phyloP scores from a whole-genome alignment of 345 rosid genomes.

The Populus nigra region DNA sequence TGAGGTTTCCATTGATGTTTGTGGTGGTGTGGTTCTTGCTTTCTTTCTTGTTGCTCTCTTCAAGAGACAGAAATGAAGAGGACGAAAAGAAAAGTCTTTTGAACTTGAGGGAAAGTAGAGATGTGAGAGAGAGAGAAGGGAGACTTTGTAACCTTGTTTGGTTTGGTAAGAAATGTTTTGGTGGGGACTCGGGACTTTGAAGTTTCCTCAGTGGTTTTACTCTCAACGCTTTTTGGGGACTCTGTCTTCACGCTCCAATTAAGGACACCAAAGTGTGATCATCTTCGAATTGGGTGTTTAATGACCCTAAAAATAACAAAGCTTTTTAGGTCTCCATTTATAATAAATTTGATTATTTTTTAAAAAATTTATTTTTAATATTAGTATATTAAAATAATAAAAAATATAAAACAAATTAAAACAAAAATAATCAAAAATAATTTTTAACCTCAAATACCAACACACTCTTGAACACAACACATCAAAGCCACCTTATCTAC shows the following conservation, averaged over 20 bases:
- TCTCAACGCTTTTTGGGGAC: background rate
- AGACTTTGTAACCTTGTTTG: slow-evolving; percentile 26
- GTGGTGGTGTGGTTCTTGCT: background rate
- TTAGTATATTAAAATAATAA: no score
- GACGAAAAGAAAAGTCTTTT: slow-evolving; percentile 2
- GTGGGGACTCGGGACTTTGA: slow-evolving; percentile 36
- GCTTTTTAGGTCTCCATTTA: no score
- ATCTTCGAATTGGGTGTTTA: background rate
- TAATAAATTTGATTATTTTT: no score
- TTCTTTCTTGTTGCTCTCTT: no score
- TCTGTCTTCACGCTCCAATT: background rate
- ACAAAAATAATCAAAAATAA: no score
- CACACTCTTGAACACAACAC: no score
- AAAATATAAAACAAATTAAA: no score
- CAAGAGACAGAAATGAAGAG: background rate
- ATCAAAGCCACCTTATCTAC: no score
- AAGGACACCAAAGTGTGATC: background rate
- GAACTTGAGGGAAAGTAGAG: background rate
- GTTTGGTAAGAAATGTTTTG: slow-evolving; percentile 64
- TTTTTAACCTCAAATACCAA: no score
- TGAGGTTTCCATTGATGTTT: slow-evolving; percentile 60
- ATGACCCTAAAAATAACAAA: no score
- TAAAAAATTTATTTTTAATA: no score
- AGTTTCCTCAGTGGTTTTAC: background rate
- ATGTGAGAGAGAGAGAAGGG: background rate